phyloP scores from a whole-genome alignment of 2,329 filamentous ascomycete species.

The Stenocarpella maydis region DNA sequence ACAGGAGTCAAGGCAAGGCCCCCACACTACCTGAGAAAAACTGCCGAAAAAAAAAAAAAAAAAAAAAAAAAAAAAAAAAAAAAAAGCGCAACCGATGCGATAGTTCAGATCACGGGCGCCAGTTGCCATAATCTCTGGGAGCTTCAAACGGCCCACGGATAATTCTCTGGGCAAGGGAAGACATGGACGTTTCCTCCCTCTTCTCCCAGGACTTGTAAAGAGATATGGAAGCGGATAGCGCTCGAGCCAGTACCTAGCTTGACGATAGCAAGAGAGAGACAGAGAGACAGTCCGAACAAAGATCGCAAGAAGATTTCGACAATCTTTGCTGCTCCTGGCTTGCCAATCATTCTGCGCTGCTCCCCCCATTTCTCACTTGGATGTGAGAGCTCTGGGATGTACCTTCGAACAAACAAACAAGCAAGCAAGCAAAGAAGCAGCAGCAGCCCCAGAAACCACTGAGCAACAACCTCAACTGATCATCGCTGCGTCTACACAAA shows the following conservation, averaged over 20 bases:
- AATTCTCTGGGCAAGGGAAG: conserved; percentile 34
- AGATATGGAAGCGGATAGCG: conserved; percentile 60
- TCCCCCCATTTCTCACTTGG: conserved; percentile 45
- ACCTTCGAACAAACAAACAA: conserved; percentile 20
- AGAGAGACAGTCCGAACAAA: conserved; percentile 41
- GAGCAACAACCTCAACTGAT: conserved; percentile 18
- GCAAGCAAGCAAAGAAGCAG: too few species aligned
- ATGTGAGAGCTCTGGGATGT: conserved; percentile 43
- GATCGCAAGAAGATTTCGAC: conserved; percentile 46
- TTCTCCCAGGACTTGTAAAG: conserved; percentile 54
- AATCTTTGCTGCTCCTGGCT: conserved; percentile 48
- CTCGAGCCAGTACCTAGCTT: conserved; percentile 71
- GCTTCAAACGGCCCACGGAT: conserved; percentile 49
- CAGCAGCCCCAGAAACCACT: conserved; percentile 8
- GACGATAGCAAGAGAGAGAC: conserved; percentile 71
- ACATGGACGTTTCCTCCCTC: conserved; percentile 37
- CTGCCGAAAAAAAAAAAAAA: conserved; percentile 35
- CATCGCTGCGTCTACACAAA: not conserved
- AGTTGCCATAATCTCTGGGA: conserved; percentile 43
- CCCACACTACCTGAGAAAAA: conserved; percentile 35
- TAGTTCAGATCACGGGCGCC: conserved; percentile 35
- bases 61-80: conserved; percentile 30
- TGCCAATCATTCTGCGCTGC: conserved; percentile 46
- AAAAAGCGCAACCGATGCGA: conserved; percentile 40
- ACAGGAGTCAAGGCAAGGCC: conserved; percentile 26